Evolutionary conservation across 495 filamentous ascomycete species (phyloP), one percentile per base, ranked within the genome.

Genomic region (Aspergillus diversus): DNA sequence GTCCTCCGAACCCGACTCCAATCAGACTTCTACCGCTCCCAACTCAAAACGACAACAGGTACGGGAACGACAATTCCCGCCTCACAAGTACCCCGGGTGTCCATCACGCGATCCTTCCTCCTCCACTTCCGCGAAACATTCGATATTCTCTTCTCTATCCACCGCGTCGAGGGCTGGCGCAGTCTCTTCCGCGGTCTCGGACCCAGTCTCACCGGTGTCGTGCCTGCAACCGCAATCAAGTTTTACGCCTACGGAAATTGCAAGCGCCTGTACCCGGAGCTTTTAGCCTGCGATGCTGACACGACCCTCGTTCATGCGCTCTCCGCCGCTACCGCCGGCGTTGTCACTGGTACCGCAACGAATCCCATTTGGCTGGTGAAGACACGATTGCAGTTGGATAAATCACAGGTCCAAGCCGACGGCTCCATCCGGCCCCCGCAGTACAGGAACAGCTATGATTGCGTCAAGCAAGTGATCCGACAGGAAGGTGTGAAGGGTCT

Each of bases 331-430:
- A 76, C 81, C 34, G 91, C 92, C 1, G 92, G 92, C 33, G 80
- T 97, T 39, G 86, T 87, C 17, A 96, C 92, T 0, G 87, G 89
- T 17, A 95, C 92, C 4, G 91, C 88, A 16, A 97, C 92, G 16
- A 96, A 96, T 74, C 92, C 92, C 3, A 96, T 97, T 62, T 97
- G 92, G 92, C 81, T 97, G 51, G 84, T 97, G 57, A 97, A 97
- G 80, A 97, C 92, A 31, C 84, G 92, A 47, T 66, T 97, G 60
- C 92, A 97, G 78, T 87, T 97, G 8, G 92, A 97, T 71, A 91
- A 89, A 73, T 86, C 77, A 8, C 84, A 83, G n/a, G 75, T 76
- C 27, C 83, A 91, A 7, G 31, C 51, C 27, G 60, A 63, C 31
- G 60, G 60, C 13, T 51, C 60, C n/a, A 52, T 56, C 5, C 54